These are phyloP conservation scores for Dipteronia dyeriana DNA, from an alignment of 345 rosid genomes.

Conservation along the genomic window DNA sequence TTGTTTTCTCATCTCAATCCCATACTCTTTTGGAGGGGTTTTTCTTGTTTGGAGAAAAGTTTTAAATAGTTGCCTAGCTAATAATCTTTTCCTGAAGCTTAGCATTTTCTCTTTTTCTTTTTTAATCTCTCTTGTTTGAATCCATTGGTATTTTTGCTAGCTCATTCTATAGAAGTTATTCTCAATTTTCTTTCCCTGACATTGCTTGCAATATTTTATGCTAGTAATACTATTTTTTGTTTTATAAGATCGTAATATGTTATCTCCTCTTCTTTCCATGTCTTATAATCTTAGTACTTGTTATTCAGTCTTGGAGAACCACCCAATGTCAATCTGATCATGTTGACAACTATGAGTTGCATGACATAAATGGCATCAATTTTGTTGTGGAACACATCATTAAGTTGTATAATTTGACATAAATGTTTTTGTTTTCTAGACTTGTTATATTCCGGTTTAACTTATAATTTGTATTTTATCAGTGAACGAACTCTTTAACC, in stretches of 20 bases:
- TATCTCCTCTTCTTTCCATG: neutral
- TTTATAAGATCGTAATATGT: neutral
- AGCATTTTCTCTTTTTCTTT: neutral
- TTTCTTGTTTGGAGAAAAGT: neutral
- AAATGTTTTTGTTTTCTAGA: neutral
- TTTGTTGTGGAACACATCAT: neutral
- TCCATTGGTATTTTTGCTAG: neutral
- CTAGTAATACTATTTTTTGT: neutral
- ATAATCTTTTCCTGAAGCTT: neutral
- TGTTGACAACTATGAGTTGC: neutral
- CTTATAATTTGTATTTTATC: neutral
- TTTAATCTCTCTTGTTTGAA: neutral
- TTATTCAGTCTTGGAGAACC: neutral
- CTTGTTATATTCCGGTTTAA: constrained; percentile 5
- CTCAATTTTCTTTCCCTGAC: neutral
- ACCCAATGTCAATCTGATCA: constrained; percentile 2
- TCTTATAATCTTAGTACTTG: neutral
- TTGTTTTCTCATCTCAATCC: neutral
- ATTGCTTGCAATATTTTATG: neutral
- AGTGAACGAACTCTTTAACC: constrained; percentile 4
- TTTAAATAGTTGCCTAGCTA: neutral
- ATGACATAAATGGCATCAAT: neutral
- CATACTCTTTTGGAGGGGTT: neutral
- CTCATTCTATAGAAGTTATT: neutral
- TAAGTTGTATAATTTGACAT: neutral